Percentiles rank a stretch among this genome's conserved stretches.
These are phyloP conservation scores for Ustilago sp. DNA, from an alignment of 1,284 basidiomycete genomes.

Conservation along the genomic window DNA sequence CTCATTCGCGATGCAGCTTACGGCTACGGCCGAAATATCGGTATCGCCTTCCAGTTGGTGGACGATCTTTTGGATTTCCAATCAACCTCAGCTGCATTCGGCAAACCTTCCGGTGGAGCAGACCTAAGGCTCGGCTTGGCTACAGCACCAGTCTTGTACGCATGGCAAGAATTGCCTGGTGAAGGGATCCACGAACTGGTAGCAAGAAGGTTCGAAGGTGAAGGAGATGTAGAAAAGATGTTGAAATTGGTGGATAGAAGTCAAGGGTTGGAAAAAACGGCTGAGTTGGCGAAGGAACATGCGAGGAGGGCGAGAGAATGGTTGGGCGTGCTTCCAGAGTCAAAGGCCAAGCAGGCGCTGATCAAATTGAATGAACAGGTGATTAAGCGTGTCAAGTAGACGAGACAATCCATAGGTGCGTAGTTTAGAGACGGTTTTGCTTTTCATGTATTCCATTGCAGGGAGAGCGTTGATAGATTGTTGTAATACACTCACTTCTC, in stretches of 20 bases:
- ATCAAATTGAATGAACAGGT: slow-evolving; percentile 58
- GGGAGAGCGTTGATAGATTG: not conserved
- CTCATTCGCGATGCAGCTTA: slow-evolving; percentile 93
- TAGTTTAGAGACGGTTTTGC: not conserved
- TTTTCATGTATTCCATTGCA: not conserved
- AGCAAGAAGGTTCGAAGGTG: slow-evolving; percentile 81
- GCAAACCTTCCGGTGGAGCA: slow-evolving; percentile 84
- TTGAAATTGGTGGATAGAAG: slow-evolving; percentile 56
- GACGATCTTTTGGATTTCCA: slow-evolving; percentile 93
- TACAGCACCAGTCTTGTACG: slow-evolving; percentile 92
- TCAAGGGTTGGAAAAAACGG: slow-evolving; percentile 60
- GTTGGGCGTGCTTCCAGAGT: slow-evolving; percentile 53
- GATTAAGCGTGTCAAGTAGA: slow-evolving; percentile 60
- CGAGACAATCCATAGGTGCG: too few species aligned
- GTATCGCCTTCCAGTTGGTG: slow-evolving; percentile 80
- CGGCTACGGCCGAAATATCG: slow-evolving; percentile 87
- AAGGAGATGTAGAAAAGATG: slow-evolving; percentile 83
- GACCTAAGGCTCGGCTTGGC: slow-evolving; percentile 88
- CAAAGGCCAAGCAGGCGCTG: slow-evolving; percentile 63
- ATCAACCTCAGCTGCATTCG: slow-evolving; percentile 76
- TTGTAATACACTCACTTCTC: slow-evolving; percentile 5
- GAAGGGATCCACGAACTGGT: slow-evolving; percentile 81
- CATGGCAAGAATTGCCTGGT: slow-evolving; percentile 82
- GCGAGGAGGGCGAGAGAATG: slow-evolving; percentile 51
- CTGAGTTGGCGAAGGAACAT: slow-evolving; percentile 62